Evolutionary conservation across 306 rosid species (phyloP).

Genomic region (Oxytropis ochrocephala): DNA sequence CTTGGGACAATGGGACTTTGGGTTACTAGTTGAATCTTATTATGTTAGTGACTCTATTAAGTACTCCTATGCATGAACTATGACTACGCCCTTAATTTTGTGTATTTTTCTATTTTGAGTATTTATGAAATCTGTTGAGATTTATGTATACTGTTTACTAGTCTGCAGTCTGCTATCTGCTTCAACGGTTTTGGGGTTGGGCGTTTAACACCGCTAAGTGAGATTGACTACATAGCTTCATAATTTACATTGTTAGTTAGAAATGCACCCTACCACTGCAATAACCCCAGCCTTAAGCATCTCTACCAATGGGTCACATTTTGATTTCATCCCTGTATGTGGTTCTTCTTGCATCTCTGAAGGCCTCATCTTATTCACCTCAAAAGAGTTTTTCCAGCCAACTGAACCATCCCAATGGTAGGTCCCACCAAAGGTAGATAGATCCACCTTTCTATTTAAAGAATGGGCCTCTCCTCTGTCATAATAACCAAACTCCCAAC

Average conservation of each 20-base stretch:
- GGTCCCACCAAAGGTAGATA: background rate
- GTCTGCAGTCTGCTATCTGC: too few species aligned
- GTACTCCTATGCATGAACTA: too few species aligned
- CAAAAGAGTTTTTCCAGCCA: background rate
- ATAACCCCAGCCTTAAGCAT: background rate
- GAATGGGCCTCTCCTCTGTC: background rate
- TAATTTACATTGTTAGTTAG: background rate
- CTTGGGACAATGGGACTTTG: too few species aligned
- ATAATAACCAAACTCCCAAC: background rate
- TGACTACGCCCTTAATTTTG: too few species aligned
- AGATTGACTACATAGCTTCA: background rate
- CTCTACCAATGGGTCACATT: background rate
- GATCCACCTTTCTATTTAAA: background rate
- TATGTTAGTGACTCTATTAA: too few species aligned
- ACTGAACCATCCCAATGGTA: background rate
- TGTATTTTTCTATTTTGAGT: too few species aligned
- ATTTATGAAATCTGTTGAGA: too few species aligned
- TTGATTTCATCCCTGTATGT: background rate
- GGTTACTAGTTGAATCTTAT: too few species aligned
- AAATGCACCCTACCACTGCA: slow-evolving; percentile 1
- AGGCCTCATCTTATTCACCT: background rate
- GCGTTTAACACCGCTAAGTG: too few species aligned
- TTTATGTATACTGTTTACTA: too few species aligned
- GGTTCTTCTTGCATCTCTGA: background rate
- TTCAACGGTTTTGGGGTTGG: too few species aligned